A percentile compares a stretch with the other conserved stretches of the same genome.
phyloP scores from a whole-genome alignment of 164 flowering plant species.

The Aristolochia californica region DNA sequence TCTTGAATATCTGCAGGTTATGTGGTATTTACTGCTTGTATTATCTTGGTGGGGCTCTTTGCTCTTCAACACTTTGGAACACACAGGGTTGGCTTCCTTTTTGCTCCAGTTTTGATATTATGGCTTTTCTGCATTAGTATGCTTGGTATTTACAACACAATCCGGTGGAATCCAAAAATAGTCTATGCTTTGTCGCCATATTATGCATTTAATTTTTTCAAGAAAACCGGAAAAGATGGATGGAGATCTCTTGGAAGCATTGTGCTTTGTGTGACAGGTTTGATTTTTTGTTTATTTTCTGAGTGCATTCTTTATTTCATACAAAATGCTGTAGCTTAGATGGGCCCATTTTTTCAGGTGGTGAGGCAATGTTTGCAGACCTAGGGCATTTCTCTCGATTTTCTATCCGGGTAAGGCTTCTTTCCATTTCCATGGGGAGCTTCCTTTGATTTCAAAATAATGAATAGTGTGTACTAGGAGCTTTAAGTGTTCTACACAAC shows the following conservation, averaged over 20 bases:
- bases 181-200: conserved; percentile 44
- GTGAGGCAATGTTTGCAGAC: conserved; percentile 80
- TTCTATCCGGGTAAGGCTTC: conserved; percentile 37
- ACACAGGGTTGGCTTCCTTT: conserved; percentile 42
- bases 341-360: conserved; percentile 28
- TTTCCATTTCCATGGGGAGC: not conserved
- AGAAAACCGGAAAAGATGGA: conserved; percentile 30
- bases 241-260: conserved; percentile 59
- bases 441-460: not conserved
- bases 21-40: conserved; percentile 30
- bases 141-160: conserved; percentile 50
- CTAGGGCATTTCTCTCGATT: conserved; percentile 57
- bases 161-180: conserved; percentile 39
- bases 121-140: conserved; percentile 60
- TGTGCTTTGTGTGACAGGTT: conserved; percentile 56
- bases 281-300: conserved; percentile 3
- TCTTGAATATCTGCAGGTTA: conserved; percentile 21
- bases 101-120: conserved; percentile 46
- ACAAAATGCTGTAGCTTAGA: not conserved
- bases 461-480: too few species aligned
- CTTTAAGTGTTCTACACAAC: too few species aligned
- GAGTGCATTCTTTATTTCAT: not conserved
- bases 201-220: conserved; percentile 38
- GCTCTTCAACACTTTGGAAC: conserved; percentile 63
- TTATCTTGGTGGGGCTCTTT: conserved; percentile 46